These are phyloP conservation scores for Suhomyces anneliseae DNA, from an alignment of 1,139 yeast species.

Conservation along the genomic window DNA sequence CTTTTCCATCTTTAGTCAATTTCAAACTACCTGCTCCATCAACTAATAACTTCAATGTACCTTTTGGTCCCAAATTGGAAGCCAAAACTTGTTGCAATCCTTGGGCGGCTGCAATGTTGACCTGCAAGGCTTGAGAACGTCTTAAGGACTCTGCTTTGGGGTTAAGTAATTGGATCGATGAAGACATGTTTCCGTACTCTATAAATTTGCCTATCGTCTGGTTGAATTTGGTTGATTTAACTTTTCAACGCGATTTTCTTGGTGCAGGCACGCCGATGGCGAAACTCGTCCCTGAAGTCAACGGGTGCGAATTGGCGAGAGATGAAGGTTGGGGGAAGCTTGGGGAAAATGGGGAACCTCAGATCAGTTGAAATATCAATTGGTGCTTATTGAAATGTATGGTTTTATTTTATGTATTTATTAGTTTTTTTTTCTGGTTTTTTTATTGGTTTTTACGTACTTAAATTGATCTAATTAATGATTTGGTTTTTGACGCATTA, in stretches of 20 bases:
- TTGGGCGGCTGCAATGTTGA: slow-evolving; percentile 93
- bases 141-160: slow-evolving; percentile 97
- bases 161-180: slow-evolving; percentile 83
- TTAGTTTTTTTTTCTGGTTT: no score
- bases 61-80: slow-evolving; percentile 94
- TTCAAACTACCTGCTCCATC: slow-evolving; percentile 97
- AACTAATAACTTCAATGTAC: slow-evolving; percentile 92
- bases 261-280: slow-evolving; percentile 6
- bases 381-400: no score
- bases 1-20: slow-evolving; percentile 96
- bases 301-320: neutral
- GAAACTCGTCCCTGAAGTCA: neutral
- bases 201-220: neutral
- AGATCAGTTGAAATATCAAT: no score
- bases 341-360: no score
- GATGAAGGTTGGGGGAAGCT: no score
- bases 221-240: slow-evolving; percentile 3
- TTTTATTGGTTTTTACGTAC: no score
- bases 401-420: no score
- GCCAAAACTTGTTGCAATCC: slow-evolving; percentile 92
- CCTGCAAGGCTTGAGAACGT: slow-evolving; percentile 92
- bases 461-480: no score
- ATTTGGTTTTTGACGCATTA: no score
- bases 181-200: slow-evolving; percentile 31
- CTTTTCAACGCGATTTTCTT: slow-evolving; percentile 12